These are phyloP conservation scores for Podospora pseudocomata DNA, from an alignment of 495 filamentous ascomycete species.

Conservation along the genomic window DNA sequence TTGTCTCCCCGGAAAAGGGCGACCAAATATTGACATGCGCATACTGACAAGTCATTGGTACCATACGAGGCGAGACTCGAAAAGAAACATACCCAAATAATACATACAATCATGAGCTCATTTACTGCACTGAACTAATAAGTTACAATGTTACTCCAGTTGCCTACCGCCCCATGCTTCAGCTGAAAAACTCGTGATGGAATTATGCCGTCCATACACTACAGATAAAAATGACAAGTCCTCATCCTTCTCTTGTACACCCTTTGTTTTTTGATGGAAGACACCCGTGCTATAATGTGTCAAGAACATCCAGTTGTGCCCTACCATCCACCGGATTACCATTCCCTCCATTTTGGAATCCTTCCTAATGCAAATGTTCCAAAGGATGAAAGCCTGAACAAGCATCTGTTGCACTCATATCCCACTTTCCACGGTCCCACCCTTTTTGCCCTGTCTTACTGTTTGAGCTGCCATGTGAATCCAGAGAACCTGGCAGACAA, in stretches of 20 bases:
- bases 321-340: neutral
- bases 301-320: neutral
- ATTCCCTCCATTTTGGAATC: neutral
- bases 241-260: neutral
- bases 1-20: neutral
- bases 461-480: neutral
- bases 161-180: neutral
- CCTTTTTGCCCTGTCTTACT: neutral
- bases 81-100: neutral
- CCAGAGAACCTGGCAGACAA: neutral
- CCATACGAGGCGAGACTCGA: neutral
- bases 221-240: neutral
- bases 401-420: neutral
- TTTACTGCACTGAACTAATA: slow-evolving; percentile 2
- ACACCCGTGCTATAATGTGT: neutral
- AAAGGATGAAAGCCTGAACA: neutral
- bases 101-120: slow-evolving; percentile 1
- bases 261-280: neutral
- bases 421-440: neutral
- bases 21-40: neutral
- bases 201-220: neutral
- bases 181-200: neutral
- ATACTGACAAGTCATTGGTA: neutral
- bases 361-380: neutral
- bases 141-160: slow-evolving; percentile 1